These are phyloP conservation scores for Parasitella parasitica DNA, from an alignment of 371 early-diverging fungal species.

Conservation along the genomic window DNA sequence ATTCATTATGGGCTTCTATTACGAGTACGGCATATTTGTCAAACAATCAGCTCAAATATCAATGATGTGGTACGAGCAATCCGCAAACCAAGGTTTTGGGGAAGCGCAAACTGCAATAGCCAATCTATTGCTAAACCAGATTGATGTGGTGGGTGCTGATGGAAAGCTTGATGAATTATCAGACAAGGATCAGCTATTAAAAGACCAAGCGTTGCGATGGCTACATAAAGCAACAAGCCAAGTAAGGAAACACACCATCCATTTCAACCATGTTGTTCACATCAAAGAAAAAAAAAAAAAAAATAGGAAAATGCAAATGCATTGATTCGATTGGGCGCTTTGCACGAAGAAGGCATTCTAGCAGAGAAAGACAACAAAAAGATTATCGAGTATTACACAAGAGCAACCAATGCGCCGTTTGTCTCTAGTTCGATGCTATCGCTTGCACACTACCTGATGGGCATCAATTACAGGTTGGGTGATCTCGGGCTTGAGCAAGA, in stretches of 20 bases:
- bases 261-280: not conserved
- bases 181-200: not conserved
- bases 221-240: conserved; percentile 23
- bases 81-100: conserved; percentile 31
- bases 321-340: conserved; percentile 26
- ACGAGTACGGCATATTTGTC: conserved; percentile 22
- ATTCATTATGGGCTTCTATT: conserved; percentile 32
- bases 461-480: conserved; percentile 28
- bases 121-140: conserved; percentile 13
- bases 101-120: conserved; percentile 33
- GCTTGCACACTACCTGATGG: conserved; percentile 33
- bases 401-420: conserved; percentile 7
- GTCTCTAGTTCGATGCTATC: not conserved
- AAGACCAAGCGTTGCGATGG: conserved; percentile 24
- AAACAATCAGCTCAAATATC: conserved; percentile 11
- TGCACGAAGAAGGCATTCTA: conserved; percentile 32
- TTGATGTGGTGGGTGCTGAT: not conserved
- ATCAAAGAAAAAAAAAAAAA: conserved; percentile 10
- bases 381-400: conserved; percentile 21
- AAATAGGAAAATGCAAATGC: conserved; percentile 24
- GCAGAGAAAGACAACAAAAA: conserved; percentile 13
- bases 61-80: conserved; percentile 16
- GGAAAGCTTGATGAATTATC: not conserved
- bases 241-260: conserved; percentile 5
- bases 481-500: conserved; percentile 23